phyloP scores from a whole-genome alignment of 179 eudicot species.

The Dionaea muscipula region DNA sequence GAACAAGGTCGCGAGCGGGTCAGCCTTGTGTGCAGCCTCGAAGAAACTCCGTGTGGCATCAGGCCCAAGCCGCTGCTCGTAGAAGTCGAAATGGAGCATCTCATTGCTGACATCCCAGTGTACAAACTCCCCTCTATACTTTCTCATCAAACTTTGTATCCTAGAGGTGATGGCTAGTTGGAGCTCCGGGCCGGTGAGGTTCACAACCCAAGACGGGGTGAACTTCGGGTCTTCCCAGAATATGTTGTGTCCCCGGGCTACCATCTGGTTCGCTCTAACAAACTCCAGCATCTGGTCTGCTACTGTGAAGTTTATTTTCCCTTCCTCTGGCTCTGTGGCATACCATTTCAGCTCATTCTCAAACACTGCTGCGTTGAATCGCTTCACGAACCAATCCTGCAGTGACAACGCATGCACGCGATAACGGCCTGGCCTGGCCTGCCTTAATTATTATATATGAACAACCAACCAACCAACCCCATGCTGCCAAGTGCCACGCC shows the following conservation, averaged over 20 bases:
- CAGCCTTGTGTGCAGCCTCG: constrained; percentile 42
- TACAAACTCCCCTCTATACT: constrained; percentile 53
- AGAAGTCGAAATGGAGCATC: constrained; percentile 71
- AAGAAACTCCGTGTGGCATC: constrained; percentile 51
- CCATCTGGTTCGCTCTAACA: constrained; percentile 48
- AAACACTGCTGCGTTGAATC: constrained; percentile 86
- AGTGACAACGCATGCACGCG: no score
- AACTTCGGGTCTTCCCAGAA: constrained; percentile 80
- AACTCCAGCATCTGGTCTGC: constrained; percentile 73
- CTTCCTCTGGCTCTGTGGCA: constrained; percentile 55
- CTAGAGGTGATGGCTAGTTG: constrained; percentile 40
- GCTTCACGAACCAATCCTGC: constrained; percentile 67
- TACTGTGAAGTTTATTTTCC: constrained; percentile 51
- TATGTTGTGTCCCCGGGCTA: constrained; percentile 74
- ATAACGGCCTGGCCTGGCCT: no score
- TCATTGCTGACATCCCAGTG: constrained; percentile 96
- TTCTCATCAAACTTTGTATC: constrained; percentile 46
- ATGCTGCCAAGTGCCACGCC: no score
- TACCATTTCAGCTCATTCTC: constrained; percentile 95
- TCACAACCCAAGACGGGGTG: constrained; percentile 57
- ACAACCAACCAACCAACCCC: not conserved
- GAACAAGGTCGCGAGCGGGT: constrained; percentile 64
- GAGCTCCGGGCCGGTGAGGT: constrained; percentile 37
- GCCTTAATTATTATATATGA: not conserved
- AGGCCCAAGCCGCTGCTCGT: constrained; percentile 58